These are phyloP conservation scores for Rhynchospora breviuscula DNA, from an alignment of 176 grass and related monocot genomes.

Conservation along the genomic window DNA sequence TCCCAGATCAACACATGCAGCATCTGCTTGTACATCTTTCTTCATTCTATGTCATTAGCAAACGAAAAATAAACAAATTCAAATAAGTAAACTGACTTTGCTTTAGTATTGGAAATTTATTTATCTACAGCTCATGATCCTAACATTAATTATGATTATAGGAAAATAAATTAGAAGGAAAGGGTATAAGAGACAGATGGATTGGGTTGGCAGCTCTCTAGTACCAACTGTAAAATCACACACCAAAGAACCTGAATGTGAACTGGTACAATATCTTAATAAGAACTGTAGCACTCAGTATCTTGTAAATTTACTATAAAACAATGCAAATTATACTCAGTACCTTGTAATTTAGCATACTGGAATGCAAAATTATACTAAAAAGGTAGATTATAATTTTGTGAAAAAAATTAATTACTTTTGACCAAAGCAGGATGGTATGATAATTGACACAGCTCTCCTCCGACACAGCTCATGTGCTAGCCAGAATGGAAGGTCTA, in stretches of 20 bases:
- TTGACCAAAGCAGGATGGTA: conserved; percentile 68
- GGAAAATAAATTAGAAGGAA: background rate
- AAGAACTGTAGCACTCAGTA: background rate
- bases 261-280: background rate
- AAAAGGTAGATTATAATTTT: background rate
- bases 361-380: background rate
- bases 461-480: conserved; percentile 58
- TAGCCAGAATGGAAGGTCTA: conserved; percentile 90
- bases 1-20: conserved; percentile 82
- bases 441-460: conserved; percentile 59
- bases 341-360: too few relatives aligned
- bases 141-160: background rate
- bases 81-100: background rate
- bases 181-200: background rate
- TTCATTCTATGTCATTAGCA: conserved; percentile 49
- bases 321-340: background rate
- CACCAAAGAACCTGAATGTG: background rate
- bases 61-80: conserved; percentile 1
- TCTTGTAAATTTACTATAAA: background rate
- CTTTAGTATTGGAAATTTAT: background rate
- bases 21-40: conserved; percentile 96
- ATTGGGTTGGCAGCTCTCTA: background rate
- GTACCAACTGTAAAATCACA: background rate
- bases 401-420: conserved; percentile 37
- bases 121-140: background rate